Evolutionary conservation across 805 yeast genomes (phyloP).

Genomic region (Candida gorgasii): DNA sequence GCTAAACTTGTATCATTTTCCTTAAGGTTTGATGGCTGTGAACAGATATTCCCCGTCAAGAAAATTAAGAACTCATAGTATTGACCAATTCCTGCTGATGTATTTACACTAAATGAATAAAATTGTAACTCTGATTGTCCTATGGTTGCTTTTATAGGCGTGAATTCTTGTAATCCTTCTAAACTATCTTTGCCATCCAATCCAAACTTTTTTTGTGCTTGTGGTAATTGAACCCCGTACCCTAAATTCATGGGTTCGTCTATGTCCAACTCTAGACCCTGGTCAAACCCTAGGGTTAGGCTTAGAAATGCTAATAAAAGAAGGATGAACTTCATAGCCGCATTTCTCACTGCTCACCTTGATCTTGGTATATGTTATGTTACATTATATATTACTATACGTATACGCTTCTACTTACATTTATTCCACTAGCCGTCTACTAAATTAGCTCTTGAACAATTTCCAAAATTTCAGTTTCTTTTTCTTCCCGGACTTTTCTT

Average conservation of each 20-base stretch:
- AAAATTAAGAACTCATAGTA: conserved; percentile 49
- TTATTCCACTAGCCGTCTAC: not conserved
- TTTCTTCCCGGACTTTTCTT: conserved; percentile 17
- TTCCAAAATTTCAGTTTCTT: conserved; percentile 39
- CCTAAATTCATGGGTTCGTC: conserved; percentile 17
- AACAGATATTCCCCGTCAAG: conserved; percentile 53
- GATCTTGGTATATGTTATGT: not conserved
- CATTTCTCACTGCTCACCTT: not conserved
- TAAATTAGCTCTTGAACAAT: conserved; percentile 19
- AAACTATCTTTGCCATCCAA: conserved; percentile 15
- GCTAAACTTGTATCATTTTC: conserved; percentile 29
- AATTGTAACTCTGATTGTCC: conserved; percentile 39
- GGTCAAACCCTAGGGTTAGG: not conserved
- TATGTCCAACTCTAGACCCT: conserved; percentile 11
- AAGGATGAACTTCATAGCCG: not conserved
- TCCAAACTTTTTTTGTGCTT: not conserved
- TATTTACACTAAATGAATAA: conserved; percentile 46
- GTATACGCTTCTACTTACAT: too few relatives aligned
- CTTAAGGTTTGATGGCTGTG: conserved; percentile 28
- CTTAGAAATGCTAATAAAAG: not conserved
- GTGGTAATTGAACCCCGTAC: conserved; percentile 5
- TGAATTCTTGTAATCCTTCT: conserved; percentile 35
- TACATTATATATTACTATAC: not conserved
- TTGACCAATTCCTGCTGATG: conserved; percentile 45
- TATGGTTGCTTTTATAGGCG: conserved; percentile 37